Base-by-base conservation (phyloP, 495 filamentous ascomycete species). In the Xylaria flabelliformis region DNA sequence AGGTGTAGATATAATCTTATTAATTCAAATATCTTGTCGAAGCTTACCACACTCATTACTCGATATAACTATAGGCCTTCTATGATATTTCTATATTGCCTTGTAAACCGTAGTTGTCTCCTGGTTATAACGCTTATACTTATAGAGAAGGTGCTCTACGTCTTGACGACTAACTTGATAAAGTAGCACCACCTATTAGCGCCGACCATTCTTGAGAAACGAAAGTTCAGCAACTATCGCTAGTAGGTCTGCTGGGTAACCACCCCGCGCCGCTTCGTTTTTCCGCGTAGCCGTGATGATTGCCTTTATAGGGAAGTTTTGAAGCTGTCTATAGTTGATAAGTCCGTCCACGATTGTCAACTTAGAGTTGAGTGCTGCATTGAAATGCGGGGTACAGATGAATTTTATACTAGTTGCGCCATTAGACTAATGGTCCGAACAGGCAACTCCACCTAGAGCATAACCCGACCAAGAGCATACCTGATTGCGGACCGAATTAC, bases 401-500 rank as follows among this genome's bases (percentile, higher is more conserved):
- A n/a, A 51, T 19, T 51, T 24, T 51, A n/a, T n/a, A n/a, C n/a
- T n/a, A 8, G 48, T 51, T 24, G n/a, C 48, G 21, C 48, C 21
- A 24, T 24, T 50, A 19, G 19, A 51, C 9, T 8, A 21, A 51
- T 10, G 48, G 21, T 6, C 51, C 51, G 21, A 55, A 24, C 21
- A 26, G 51, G 51, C 21, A 55, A 55, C 51, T 13, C 51, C 51
- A 55, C 51, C 51, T 29, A 55, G 51, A 26, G 51, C 51, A 55
- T 55, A 55, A 55, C 26, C 4, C 51, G 21, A 26, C 51, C 51
- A 55, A 24, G 21, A 55, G 51, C 51, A 55, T 55, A 55, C 51
- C 48, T n/a, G 4, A 51, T 51, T 51, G 21, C 48, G 48, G 48
- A 8, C 48, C n/a, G 48, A 21, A 51, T 51, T 24, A 24, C 48